phyloP scores from a whole-genome alignment of 257 asterid species.

The Capsicum rhomboideum region DNA sequence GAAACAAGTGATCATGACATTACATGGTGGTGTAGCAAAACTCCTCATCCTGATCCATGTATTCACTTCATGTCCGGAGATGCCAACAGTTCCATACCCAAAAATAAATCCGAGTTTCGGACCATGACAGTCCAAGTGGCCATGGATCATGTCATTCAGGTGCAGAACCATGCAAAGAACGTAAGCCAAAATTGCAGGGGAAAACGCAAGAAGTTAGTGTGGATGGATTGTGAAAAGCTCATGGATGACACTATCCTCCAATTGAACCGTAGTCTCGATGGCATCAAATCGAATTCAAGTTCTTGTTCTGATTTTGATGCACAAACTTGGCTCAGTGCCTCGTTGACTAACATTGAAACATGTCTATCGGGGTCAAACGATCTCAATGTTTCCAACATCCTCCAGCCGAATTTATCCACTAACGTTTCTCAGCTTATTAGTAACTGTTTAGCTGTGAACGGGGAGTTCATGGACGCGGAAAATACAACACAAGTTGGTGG shows the following conservation, averaged over 20 bases:
- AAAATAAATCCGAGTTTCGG: conserved; percentile 33
- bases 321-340: conserved; percentile 85
- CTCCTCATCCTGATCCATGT: conserved; percentile 67
- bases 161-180: conserved; percentile 16
- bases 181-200: conserved; percentile 15
- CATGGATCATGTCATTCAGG: conserved; percentile 33
- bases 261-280: conserved; percentile 29
- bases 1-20: conserved; percentile 18
- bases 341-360: conserved; percentile 49
- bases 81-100: conserved; percentile 12
- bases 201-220: conserved; percentile 17
- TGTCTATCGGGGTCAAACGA: conserved; percentile 46
- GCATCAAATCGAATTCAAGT: conserved; percentile 21
- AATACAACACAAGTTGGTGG: not conserved
- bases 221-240: conserved; percentile 45
- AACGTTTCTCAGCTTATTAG: conserved; percentile 51
- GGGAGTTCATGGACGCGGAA: conserved; percentile 14
- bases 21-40: conserved; percentile 46
- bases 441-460: conserved; percentile 50
- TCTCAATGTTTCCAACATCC: conserved; percentile 33
- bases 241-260: conserved; percentile 41
- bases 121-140: conserved; percentile 43
- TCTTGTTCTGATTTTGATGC: conserved; percentile 22
- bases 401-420: conserved; percentile 30
- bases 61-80: conserved; percentile 29